A percentile compares a stretch with the other conserved stretches of the same genome.
Conservation (phyloP, 306 rosid genomes). For the Trichosanthes truncata region DNA sequence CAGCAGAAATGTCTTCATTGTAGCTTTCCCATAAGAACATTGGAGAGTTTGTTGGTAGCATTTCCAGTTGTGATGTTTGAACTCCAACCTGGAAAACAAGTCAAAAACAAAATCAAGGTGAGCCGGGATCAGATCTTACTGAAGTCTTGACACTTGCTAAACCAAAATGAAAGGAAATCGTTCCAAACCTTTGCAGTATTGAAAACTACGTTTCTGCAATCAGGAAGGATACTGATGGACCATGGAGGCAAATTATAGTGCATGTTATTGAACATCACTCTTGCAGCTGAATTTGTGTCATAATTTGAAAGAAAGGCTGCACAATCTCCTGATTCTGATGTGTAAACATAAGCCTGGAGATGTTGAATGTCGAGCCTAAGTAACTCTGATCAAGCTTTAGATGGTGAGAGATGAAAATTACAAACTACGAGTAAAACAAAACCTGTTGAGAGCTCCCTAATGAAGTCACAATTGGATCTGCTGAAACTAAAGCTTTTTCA, state of each 20-base stretch:
- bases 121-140: neutral
- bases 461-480: conserved; percentile 75
- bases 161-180: neutral
- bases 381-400: conserved; percentile 14
- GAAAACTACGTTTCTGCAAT: conserved; percentile 81
- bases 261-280: conserved; percentile 95
- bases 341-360: conserved; percentile 70
- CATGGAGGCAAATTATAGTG: conserved; percentile 96
- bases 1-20: conserved; percentile 62
- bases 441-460: conserved; percentile 93
- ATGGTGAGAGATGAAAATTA: neutral
- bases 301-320: conserved; percentile 89
- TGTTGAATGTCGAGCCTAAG: conserved; percentile 18
- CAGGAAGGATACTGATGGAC: conserved; percentile 96
- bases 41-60: conserved; percentile 66
- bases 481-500: conserved; percentile 70
- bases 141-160: neutral
- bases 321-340: conserved; percentile 77
- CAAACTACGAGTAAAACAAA: conserved; percentile 14
- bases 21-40: conserved; percentile 82
- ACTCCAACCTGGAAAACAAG: conserved; percentile 68
- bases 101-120: neutral
- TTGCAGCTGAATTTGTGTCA: conserved; percentile 56
- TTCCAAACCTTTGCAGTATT: conserved; percentile 83
- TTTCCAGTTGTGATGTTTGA: conserved; percentile 92